Evolutionary conservation across 2,329 filamentous ascomycete species (phyloP).

Genomic region (Hypomyces perniciosus): DNA sequence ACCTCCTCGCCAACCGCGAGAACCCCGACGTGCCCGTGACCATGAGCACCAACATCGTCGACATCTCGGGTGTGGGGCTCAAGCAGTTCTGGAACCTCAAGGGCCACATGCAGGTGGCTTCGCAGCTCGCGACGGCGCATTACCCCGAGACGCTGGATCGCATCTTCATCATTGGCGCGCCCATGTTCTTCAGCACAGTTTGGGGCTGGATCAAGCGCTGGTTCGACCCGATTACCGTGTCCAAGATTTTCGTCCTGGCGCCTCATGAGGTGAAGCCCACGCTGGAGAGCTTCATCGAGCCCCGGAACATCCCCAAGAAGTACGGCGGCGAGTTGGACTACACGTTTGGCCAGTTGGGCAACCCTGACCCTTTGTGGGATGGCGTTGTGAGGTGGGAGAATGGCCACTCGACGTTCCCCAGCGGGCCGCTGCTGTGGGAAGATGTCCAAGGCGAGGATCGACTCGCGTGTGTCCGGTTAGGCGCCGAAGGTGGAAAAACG

Average conservation of each 20-base stretch:
- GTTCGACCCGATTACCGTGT: conserved; percentile 90
- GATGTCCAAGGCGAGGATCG: conserved; percentile 40
- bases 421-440: conserved; percentile 53
- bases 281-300: conserved; percentile 74
- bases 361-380: conserved; percentile 59
- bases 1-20: conserved; percentile 59
- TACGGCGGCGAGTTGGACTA: conserved; percentile 87
- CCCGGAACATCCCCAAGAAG: conserved; percentile 75
- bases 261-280: conserved; percentile 68
- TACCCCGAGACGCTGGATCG: conserved; percentile 83
- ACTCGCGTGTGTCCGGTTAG: conserved; percentile 49
- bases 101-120: conserved; percentile 88
- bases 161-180: conserved; percentile 74
- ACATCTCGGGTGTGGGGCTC: conserved; percentile 79
- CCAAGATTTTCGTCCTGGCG: conserved; percentile 89
- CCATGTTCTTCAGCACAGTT: conserved; percentile 84
- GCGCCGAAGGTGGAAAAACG: conserved; percentile 39
- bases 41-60: conserved; percentile 90
- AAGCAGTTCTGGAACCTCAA: conserved; percentile 97
- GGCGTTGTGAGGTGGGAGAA: conserved; percentile 47
- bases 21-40: conserved; percentile 80
- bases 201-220: conserved; percentile 95
- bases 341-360: conserved; percentile 67
- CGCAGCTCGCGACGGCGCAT: conserved; percentile 80
- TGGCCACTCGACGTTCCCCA: conserved; percentile 46